These are phyloP conservation scores for Tylopilus plumbeoviolaceoides DNA, from an alignment of 768 basidiomycete genomes.

Conservation along the genomic window DNA sequence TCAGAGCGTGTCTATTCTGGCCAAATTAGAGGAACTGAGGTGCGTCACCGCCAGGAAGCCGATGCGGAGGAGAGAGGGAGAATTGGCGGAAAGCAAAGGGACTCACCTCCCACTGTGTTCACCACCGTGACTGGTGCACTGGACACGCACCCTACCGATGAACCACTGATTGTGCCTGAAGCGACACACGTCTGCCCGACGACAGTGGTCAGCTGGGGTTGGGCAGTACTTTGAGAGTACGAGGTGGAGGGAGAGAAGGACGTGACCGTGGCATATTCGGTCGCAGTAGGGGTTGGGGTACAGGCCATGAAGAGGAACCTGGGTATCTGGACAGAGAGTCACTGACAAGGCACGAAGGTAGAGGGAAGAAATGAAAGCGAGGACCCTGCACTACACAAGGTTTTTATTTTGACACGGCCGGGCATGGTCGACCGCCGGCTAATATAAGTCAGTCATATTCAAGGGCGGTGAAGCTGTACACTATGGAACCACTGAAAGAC, in stretches of 20 bases:
- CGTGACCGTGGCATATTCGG: constrained; percentile 37
- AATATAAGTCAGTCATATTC: too few relatives aligned
- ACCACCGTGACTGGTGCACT: constrained; percentile 22
- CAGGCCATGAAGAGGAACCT: constrained; percentile 32
- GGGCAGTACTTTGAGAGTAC: constrained; percentile 32
- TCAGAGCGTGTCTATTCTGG: constrained; percentile 1
- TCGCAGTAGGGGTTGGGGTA: constrained; percentile 40
- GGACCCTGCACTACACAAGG: background rate
- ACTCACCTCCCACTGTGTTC: constrained; percentile 37
- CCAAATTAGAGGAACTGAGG: background rate
- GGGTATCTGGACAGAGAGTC: background rate
- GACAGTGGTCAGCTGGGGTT: constrained; percentile 33
- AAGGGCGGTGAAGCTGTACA: too few relatives aligned
- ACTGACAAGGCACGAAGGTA: too few relatives aligned
- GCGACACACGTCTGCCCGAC: constrained; percentile 31
- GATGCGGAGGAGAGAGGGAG: background rate
- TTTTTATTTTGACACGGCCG: background rate
- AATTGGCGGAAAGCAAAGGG: background rate
- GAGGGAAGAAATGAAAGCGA: background rate
- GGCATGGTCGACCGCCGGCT: background rate
- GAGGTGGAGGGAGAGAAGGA: constrained; percentile 35
- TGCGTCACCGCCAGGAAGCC: constrained; percentile 18
- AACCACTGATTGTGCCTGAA: constrained; percentile 24
- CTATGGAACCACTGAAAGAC: constrained; percentile 74
- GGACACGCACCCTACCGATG: constrained; percentile 28